Conservation (phyloP, 768 basidiomycete genomes). For the Antrodiella citrinella region DNA sequence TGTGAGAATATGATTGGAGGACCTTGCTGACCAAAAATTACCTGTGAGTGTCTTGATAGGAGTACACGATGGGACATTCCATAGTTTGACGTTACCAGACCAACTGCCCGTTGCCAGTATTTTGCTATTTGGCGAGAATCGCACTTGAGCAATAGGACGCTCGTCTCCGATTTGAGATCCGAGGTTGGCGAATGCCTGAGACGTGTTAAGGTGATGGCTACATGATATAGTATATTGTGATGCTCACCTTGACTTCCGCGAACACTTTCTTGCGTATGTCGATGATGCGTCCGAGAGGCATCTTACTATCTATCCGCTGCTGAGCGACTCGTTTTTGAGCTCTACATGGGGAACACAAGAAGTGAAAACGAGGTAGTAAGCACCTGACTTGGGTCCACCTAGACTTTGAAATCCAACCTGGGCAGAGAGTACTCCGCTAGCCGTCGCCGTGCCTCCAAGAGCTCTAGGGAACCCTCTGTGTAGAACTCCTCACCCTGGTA, state of each 20-base stretch:
- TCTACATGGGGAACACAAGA: conserved; percentile 50
- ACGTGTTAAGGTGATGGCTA: not conserved
- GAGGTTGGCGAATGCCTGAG: conserved; percentile 79
- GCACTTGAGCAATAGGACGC: conserved; percentile 86
- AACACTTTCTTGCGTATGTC: conserved; percentile 91
- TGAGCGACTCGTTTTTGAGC: conserved; percentile 91
- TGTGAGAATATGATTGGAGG: too few species aligned
- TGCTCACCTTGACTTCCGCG: conserved; percentile 75
- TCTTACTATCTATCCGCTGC: conserved; percentile 83
- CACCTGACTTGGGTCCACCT: conserved; percentile 58
- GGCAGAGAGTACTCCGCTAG: conserved; percentile 93
- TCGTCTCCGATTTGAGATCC: conserved; percentile 99
- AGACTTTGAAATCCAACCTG: conserved; percentile 68
- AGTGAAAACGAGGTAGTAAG: conserved; percentile 47
- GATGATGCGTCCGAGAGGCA: conserved; percentile 83
- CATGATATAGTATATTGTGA: not conserved
- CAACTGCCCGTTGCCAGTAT: conserved; percentile 90
- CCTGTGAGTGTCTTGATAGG: conserved; percentile 70
- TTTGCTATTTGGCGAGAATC: conserved; percentile 88
- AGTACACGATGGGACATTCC: conserved; percentile 91
- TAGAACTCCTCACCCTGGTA: conserved; percentile 90
- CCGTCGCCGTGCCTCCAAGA: conserved; percentile 75
- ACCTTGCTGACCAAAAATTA: conserved; percentile 21
- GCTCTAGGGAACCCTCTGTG: conserved; percentile 80
- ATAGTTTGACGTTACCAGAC: conserved; percentile 91